A percentile compares a stretch with the other conserved stretches of the same genome.
These are phyloP conservation scores for Backusella psychrophila DNA, from an alignment of 192 early-diverging fungal genomes.

Conservation along the genomic window DNA sequence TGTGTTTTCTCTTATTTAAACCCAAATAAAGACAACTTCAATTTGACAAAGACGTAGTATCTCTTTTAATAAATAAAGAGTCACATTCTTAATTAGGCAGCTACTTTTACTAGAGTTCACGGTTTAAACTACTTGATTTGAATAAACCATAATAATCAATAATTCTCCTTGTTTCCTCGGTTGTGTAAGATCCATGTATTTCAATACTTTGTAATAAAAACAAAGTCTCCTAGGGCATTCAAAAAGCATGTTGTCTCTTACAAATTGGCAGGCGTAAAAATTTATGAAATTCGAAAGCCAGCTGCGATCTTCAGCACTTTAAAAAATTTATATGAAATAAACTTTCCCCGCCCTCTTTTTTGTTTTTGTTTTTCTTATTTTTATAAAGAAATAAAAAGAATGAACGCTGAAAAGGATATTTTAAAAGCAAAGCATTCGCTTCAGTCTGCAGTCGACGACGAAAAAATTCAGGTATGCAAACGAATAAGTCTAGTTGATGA, in stretches of 20 bases:
- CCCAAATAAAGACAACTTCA: no score
- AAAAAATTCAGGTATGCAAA: conserved; percentile 15
- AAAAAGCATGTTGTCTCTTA: no score
- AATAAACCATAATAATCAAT: neutral
- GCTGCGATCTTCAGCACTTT: neutral
- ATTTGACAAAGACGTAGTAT: no score
- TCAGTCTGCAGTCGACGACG: conserved; percentile 11
- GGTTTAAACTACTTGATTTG: neutral
- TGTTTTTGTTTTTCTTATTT: neutral
- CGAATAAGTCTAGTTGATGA: neutral
- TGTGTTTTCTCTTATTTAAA: no score
- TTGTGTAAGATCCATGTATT: neutral
- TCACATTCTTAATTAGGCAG: neutral
- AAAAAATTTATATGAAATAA: neutral
- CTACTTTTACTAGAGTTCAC: neutral
- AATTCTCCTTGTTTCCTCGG: neutral
- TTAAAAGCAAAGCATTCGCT: conserved; percentile 29
- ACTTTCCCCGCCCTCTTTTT: neutral
- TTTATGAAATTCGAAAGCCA: neutral
- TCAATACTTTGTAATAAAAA: neutral
- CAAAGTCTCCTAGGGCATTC: neutral
- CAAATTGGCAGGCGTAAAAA: neutral
- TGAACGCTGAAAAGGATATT: conserved; percentile 22
- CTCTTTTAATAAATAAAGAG: no score
- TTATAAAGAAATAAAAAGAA: neutral